phyloP scores from a whole-genome alignment of 345 rosid species.

The Murraya paniculata region DNA sequence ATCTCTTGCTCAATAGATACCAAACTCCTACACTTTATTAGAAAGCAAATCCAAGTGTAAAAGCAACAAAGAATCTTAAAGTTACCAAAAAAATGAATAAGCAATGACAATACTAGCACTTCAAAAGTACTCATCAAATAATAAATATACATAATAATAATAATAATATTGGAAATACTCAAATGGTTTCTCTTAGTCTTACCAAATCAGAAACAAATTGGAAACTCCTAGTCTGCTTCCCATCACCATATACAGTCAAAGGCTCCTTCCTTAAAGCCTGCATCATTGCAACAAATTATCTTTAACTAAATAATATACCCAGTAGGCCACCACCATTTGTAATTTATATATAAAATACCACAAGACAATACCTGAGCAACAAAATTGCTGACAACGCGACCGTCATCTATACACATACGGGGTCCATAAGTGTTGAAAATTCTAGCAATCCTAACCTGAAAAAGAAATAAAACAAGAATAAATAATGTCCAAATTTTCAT shows the following conservation, averaged over 20 bases:
- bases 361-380: conserved; percentile 78
- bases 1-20: neutral
- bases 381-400: conserved; percentile 97
- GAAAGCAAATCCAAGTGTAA: neutral
- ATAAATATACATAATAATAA: neutral
- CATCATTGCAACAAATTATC: conserved; percentile 20
- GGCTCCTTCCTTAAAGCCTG: conserved; percentile 98
- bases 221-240: conserved; percentile 99
- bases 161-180: neutral
- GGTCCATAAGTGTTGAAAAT: conserved; percentile 97
- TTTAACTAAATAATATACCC: neutral
- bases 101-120: neutral
- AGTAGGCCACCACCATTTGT: neutral
- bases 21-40: neutral
- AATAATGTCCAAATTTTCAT: neutral
- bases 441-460: conserved; percentile 94
- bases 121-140: neutral
- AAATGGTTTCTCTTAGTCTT: conserved; percentile 33
- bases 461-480: neutral
- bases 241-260: conserved; percentile 96
- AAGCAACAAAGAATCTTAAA: neutral
- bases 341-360: neutral
- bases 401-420: conserved; percentile 98
- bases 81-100: neutral
- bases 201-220: conserved; percentile 98